Evolutionary conservation across 139 green algal genomes (phyloP).

Genomic region (Closterium sp.): DNA sequence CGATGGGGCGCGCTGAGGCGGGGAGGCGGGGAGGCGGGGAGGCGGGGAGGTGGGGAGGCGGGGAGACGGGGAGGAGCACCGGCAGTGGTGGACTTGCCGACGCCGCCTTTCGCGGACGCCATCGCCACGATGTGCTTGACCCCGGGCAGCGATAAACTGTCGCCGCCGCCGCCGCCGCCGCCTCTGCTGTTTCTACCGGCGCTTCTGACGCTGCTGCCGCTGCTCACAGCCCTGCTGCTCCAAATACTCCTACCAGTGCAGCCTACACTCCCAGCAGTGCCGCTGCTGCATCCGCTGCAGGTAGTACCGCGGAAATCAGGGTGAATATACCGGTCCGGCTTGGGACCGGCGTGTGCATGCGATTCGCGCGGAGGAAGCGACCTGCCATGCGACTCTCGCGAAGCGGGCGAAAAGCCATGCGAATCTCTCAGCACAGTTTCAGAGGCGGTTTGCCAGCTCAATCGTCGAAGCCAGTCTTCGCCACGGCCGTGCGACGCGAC

Average conservation of each 20-base stretch:
- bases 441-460: not conserved
- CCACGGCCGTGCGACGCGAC: not conserved
- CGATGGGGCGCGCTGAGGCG: too few relatives aligned
- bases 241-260: too few relatives aligned
- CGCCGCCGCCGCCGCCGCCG: not conserved
- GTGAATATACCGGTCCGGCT: not conserved
- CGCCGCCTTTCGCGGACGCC: too few relatives aligned
- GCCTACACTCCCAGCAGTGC: too few relatives aligned
- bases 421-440: not conserved
- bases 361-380: not conserved
- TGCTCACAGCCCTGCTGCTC: too few relatives aligned
- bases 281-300: not conserved
- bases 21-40: too few relatives aligned
- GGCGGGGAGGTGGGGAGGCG: too few relatives aligned
- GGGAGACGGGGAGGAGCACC: too few relatives aligned
- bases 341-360: not conserved
- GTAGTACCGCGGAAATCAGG: not conserved
- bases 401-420: not conserved
- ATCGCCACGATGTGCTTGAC: too few relatives aligned
- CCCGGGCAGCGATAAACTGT: constrained; percentile 14
- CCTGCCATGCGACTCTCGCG: not conserved
- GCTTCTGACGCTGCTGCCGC: too few relatives aligned
- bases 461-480: too few relatives aligned
- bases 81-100: too few relatives aligned
- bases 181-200: not conserved